Evolutionary conservation across 1,139 yeast genomes (phyloP).

Genomic region (Pichia sp.): DNA sequence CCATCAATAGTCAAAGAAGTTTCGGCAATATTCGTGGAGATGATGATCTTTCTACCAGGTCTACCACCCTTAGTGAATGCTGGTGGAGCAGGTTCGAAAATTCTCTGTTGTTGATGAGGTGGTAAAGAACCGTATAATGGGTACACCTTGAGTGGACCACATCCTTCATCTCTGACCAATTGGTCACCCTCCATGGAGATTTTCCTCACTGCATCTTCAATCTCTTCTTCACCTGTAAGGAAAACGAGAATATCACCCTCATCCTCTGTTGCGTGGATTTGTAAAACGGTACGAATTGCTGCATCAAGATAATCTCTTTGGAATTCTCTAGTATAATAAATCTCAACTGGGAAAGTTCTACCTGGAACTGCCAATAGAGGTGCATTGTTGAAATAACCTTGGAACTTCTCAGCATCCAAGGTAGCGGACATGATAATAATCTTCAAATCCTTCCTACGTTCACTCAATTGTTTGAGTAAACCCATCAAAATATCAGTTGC

Average conservation of each 20-base stretch:
- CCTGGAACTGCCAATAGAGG: constrained; percentile 97
- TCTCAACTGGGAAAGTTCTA: constrained; percentile 95
- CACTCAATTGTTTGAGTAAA: constrained; percentile 70
- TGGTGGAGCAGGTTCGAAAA: constrained; percentile 84
- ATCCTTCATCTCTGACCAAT: constrained; percentile 74
- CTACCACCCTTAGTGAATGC: constrained; percentile 58
- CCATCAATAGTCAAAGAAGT: constrained; percentile 98
- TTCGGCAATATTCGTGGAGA: constrained; percentile 97
- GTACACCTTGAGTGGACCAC: constrained; percentile 84
- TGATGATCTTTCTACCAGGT: constrained; percentile 89
- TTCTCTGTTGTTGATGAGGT: constrained; percentile 89
- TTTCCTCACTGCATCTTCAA: constrained; percentile 93
- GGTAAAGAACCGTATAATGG: constrained; percentile 96
- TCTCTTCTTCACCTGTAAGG: constrained; percentile 96
- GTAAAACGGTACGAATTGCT: constrained; percentile 89
- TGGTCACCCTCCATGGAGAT: constrained; percentile 85
- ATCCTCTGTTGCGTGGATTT: constrained; percentile 94
- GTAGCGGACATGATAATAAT: constrained; percentile 97
- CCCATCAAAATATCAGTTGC: constrained; percentile 98
- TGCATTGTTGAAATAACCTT: constrained; percentile 80
- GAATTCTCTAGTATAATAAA: constrained; percentile 93
- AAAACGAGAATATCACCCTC: constrained; percentile 87
- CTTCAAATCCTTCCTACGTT: constrained; percentile 80
- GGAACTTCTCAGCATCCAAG: constrained; percentile 94
- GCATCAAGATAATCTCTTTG: constrained; percentile 93